Percentiles rank a stretch among this genome's conserved stretches.
Conservation (phyloP, 805 yeast species). For the Blastobotrys muscicola region DNA sequence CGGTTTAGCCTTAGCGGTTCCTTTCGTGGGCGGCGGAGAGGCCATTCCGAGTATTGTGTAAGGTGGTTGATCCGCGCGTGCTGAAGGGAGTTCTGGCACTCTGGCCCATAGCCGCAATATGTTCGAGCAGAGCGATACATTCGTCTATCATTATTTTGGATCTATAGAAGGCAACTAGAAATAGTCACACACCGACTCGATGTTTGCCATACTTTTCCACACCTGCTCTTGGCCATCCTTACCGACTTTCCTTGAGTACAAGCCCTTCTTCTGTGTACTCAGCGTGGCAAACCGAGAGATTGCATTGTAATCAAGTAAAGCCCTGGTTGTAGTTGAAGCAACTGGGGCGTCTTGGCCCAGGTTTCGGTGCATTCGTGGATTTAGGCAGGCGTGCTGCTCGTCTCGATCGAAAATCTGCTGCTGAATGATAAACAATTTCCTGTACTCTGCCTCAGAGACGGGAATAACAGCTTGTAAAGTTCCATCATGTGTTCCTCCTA, state of each 20-base stretch:
- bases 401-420: slow-evolving; percentile 80
- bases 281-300: slow-evolving; percentile 21
- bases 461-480: slow-evolving; percentile 68
- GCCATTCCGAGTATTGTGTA: no score
- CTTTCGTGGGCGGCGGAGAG: background rate
- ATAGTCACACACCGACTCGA: slow-evolving; percentile 3
- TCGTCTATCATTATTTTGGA: no score
- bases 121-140: no score
- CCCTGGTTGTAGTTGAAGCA: slow-evolving; percentile 11
- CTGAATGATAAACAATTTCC: slow-evolving; percentile 75
- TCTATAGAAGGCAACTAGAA: no score
- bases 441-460: slow-evolving; percentile 60
- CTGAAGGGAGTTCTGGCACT: background rate
- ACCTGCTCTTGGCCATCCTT: slow-evolving; percentile 21
- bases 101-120: no score
- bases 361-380: slow-evolving; percentile 40
- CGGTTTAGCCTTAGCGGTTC: background rate
- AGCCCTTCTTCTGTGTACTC: slow-evolving; percentile 15
- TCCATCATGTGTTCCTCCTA: slow-evolving; percentile 77
- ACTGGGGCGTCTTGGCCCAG: slow-evolving; percentile 8
- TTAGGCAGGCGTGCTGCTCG: slow-evolving; percentile 64
- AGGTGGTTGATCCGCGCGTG: no score
- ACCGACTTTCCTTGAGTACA: slow-evolving; percentile 24
- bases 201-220: slow-evolving; percentile 11
- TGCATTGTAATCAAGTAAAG: slow-evolving; percentile 21